phyloP scores from a whole-genome alignment of 805 yeast genomes.

The Metschnikowia similis region DNA sequence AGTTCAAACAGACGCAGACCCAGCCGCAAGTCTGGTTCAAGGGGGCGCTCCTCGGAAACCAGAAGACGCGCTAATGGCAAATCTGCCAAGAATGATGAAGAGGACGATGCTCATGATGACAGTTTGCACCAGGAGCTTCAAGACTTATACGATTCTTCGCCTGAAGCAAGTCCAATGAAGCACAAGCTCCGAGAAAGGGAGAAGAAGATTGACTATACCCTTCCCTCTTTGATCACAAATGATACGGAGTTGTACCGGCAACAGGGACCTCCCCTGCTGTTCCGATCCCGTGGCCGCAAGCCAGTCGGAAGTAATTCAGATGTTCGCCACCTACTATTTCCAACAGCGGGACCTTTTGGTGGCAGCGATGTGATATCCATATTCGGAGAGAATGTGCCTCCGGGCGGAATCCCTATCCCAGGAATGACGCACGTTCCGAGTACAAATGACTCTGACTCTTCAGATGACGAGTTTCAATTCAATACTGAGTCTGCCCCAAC shows the following conservation, averaged over 20 bases:
- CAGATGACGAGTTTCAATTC: constrained; percentile 54
- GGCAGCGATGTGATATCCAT: constrained; percentile 88
- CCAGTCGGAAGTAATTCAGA: constrained; percentile 40
- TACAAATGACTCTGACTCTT: constrained; percentile 53
- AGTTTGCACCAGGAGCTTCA: constrained; percentile 58
- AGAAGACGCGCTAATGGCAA: constrained; percentile 4
- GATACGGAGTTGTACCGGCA: constrained; percentile 24
- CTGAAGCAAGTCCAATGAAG: constrained; percentile 42
- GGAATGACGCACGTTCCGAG: constrained; percentile 30
- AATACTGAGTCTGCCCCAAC: background rate
- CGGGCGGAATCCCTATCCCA: constrained; percentile 40
- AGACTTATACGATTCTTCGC: constrained; percentile 60
- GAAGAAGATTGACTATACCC: constrained; percentile 64
- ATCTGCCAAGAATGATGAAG: constrained; percentile 12
- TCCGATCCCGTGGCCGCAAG: constrained; percentile 29
- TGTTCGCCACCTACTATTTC: constrained; percentile 66
- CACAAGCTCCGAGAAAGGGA: constrained; percentile 47
- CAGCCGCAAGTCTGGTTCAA: constrained; percentile 20
- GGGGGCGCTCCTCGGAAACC: constrained; percentile 19
- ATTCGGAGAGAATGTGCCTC: constrained; percentile 65
- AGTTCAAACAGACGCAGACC: constrained; percentile 19
- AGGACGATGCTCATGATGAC: constrained; percentile 29
- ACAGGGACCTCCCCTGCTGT: constrained; percentile 10
- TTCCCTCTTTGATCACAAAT: constrained; percentile 72
- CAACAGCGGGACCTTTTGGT: constrained; percentile 97